These are phyloP conservation scores for Plasmodium falciparum DNA, from an alignment of 169 alveolate genomes.

Conservation along the genomic window DNA sequence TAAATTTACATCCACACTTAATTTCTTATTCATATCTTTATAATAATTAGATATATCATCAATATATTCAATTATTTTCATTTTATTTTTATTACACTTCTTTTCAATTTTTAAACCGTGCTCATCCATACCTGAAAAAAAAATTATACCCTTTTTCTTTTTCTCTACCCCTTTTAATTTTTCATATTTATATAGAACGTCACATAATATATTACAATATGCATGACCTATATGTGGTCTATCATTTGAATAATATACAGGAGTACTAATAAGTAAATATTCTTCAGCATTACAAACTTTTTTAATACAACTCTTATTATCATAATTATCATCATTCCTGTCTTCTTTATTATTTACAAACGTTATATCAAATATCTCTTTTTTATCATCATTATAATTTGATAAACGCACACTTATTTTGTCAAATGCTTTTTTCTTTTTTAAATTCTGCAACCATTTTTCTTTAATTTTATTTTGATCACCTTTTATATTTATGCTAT, in stretches of 20 bases:
- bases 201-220: conserved; percentile 83
- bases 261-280: conserved; percentile 55
- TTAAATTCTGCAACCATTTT: no score
- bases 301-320: background rate
- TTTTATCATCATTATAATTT: no score
- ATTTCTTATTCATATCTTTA: conserved; percentile 69
- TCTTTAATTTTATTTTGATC: no score
- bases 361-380: no score
- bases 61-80: conserved; percentile 76
- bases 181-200: conserved; percentile 75
- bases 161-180: conserved; percentile 10
- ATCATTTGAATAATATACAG: conserved; percentile 84
- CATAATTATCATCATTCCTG: background rate
- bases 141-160: conserved; percentile 36
- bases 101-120: conserved; percentile 90
- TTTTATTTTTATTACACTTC: conserved; percentile 78
- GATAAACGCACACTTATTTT: no score
- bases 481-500: no score
- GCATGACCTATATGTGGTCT: conserved; percentile 87
- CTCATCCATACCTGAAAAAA: conserved; percentile 92
- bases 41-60: conserved; percentile 80
- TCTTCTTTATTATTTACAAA: background rate
- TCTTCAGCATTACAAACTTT: background rate
- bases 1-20: conserved; percentile 81
- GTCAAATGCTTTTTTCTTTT: no score